Evolutionary conservation across 2,329 filamentous ascomycete genomes (phyloP), one percentile per base, ranked within the genome.

Genomic region (Teratosphaeria epicoccoides): DNA sequence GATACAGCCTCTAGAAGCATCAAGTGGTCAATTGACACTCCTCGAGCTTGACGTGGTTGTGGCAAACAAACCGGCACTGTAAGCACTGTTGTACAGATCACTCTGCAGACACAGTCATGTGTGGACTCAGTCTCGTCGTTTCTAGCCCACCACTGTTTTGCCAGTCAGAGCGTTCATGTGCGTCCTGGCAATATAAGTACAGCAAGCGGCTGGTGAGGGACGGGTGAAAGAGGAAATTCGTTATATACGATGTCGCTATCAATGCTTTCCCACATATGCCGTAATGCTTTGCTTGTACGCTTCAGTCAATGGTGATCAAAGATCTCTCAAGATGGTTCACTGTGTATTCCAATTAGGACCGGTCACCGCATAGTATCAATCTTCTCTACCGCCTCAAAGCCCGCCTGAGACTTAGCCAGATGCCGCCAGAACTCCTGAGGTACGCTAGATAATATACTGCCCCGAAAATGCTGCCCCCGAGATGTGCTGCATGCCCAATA

Each of bases 381-480:
- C n/a, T n/a, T n/a, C 33, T 20, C 33, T 24, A 50, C 28, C 47
- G 28, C 28, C 47, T 40, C 17, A 49, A 14, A n/a, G n/a, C 4
- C 23, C 29, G 17, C 23, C 47, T n/a, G 22, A 24, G 6, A 11
- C 46, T 45, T 10, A 20, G 7, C 45, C 47, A 49, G 9, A 58
- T 33, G 4, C 56, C 64, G 17, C 63, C 64, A 49, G 50, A 60
- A 24, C 56, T 53, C 29, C 63, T 56, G 49, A 68, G 45, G 20
- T 44, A 50, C 3, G 56, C 23, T 6, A 63, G 14, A 47, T 68
- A 70, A 51, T 61, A 69, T 7, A 57, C 25, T 1, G 51, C 48
- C 0, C 73, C 73, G 57, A 71, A 74, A 0, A 61, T 61, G 20
- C 66, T 49, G 0, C 73, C 73, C 4, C 73, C 73, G 12, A 76